Evolutionary conservation across 2,329 filamentous ascomycete species (phyloP), one percentile per base, ranked within the genome.

Genomic region (Fusarium stilboides): DNA sequence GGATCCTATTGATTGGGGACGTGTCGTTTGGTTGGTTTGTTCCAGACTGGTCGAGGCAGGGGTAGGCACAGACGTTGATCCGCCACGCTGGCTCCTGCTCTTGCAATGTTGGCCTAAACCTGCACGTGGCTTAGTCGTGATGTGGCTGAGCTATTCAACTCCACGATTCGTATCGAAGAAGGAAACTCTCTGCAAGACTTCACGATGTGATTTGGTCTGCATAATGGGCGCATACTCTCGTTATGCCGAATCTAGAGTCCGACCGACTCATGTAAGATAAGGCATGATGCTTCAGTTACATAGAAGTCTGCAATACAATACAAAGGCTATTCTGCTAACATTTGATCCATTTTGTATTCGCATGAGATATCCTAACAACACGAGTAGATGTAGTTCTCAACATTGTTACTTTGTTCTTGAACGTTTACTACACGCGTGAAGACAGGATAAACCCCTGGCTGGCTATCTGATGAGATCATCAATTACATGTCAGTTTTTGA

Each of bases 31-130:
- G 59, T 70, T 73, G 59, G 57, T 71, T 57, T 56, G 66, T 64
- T 70, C 67, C 57, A 70, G 67, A 55, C 53, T 53, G 57, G 50
- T 53, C 68, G 45, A 46, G 40, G 56, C 53, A 58, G 31, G 56
- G 52, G 47, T 42, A 42, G 46, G 24, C 42, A 50, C 53, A 40
- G 46, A 57, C 34, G 47, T 42, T 56, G 51, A 69, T 58, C 65
- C 70, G 70, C 71, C 68, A 73, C 57, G 60, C 46, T 73, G 68
- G 68, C 70, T 67, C 55, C 63, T 37, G 20, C 37, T 13, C 55
- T 63, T 34, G 14, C 12, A 22, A 26, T 36, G 10, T 17, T 19
- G 34, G n/a, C 13, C 59, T 59, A 59, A 69, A 47, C 57, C 57
- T 55, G 12, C 10, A 5, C 40, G 49, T 70, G 67, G 66, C 67